A percentile compares a stretch with the other conserved stretches of the same genome.
Evolutionary conservation across 371 early-diverging fungal species (phyloP).

Genomic region (Mucor circinelloides): DNA sequence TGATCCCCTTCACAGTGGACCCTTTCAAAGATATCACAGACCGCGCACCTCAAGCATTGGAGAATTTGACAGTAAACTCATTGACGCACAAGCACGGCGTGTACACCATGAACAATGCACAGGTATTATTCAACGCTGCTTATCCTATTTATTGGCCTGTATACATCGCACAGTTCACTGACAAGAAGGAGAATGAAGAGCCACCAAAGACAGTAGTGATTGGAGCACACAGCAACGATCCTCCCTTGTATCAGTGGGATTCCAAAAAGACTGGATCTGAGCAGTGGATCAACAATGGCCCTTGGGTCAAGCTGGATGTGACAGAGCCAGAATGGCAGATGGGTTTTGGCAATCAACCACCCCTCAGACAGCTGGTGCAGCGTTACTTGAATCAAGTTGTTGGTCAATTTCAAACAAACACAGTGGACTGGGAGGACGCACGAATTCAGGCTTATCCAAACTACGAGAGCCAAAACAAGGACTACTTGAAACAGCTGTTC

Average conservation of each 20-base stretch:
- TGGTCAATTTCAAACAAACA: conserved; percentile 4
- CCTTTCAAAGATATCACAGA: conserved; percentile 23
- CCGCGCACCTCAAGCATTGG: conserved; percentile 3
- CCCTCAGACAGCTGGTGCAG: conserved; percentile 14
- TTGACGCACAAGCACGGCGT: neutral
- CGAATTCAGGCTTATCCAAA: conserved; percentile 28
- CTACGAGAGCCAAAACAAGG: conserved; percentile 26
- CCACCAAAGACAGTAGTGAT: conserved; percentile 28
- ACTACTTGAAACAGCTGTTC: conserved; percentile 33
- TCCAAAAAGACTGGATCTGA: conserved; percentile 3
- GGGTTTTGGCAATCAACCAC: conserved; percentile 12
- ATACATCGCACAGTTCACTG: conserved; percentile 33
- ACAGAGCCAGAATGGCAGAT: conserved; percentile 31
- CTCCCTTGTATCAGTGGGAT: conserved; percentile 32
- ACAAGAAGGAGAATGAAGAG: neutral
- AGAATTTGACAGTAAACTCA: conserved; percentile 12
- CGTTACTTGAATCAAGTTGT: conserved; percentile 20
- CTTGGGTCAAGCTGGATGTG: conserved; percentile 33
- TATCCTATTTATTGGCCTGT: conserved; percentile 43
- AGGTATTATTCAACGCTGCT: conserved; percentile 23
- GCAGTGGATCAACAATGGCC: conserved; percentile 40
- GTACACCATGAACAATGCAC: conserved; percentile 16
- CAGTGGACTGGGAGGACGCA: conserved; percentile 32
- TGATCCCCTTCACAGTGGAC: conserved; percentile 27
- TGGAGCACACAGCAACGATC: conserved; percentile 27